phyloP scores from a whole-genome alignment of 2,329 filamentous ascomycete species.

The Calonectria crousiana region DNA sequence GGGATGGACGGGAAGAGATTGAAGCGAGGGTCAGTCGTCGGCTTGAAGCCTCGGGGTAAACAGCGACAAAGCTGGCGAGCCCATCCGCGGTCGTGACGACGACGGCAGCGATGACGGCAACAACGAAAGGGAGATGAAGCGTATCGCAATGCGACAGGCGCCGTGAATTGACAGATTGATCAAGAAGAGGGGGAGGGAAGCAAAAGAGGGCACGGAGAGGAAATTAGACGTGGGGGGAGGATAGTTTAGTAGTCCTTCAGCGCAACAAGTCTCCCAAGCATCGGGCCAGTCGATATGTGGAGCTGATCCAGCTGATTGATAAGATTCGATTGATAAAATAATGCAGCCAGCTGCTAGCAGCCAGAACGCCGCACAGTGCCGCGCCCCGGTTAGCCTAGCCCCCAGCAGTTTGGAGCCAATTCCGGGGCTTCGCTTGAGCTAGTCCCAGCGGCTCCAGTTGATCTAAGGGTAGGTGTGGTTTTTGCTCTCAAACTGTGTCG shows the following conservation, averaged over 20 bases:
- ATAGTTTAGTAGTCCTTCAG: constrained; percentile 46
- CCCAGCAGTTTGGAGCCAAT: constrained; percentile 6
- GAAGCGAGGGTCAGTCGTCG: constrained; percentile 13
- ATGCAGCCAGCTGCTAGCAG: constrained; percentile 17
- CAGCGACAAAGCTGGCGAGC: constrained; percentile 10
- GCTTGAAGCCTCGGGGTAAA: neutral
- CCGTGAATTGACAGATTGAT: constrained; percentile 19
- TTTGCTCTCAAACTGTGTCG: neutral
- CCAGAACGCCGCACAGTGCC: constrained; percentile 32
- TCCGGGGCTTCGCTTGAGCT: constrained; percentile 1
- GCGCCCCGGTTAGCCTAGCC: neutral
- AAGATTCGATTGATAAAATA: constrained; percentile 62
- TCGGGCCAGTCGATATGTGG: constrained; percentile 34
- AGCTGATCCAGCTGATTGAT: constrained; percentile 59
- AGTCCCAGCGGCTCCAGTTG: constrained; percentile 16
- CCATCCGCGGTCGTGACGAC: constrained; percentile 5
- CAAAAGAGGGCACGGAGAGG: constrained; percentile 27
- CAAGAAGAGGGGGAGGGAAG: constrained; percentile 17
- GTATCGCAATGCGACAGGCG: constrained; percentile 23
- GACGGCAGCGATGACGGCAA: neutral
- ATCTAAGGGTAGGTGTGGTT: neutral
- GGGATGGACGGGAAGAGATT: neutral
- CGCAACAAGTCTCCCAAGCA: constrained; percentile 24
- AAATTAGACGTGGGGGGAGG: constrained; percentile 44
- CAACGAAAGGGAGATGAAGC: constrained; percentile 18